These are phyloP conservation scores for Cyberlindnera nakhonratchasimensis DNA, from an alignment of 805 yeast species.

Conservation along the genomic window DNA sequence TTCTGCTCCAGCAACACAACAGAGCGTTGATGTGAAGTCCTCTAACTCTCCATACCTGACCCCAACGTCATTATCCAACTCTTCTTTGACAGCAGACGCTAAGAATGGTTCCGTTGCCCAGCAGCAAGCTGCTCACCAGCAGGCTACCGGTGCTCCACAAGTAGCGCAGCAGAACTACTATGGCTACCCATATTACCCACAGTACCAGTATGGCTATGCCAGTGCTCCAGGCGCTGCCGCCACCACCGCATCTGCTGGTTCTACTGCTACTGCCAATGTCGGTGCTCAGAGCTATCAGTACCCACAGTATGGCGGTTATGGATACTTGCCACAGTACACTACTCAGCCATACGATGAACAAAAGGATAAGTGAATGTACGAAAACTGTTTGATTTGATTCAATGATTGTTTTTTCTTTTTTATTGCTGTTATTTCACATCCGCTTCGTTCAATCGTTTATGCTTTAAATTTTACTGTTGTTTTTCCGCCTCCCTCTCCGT, in stretches of 20 bases:
- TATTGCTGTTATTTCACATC: not conserved
- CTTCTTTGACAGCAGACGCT: constrained; percentile 13
- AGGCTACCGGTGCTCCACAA: constrained; percentile 4
- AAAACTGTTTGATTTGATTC: not conserved
- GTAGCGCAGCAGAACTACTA: constrained; percentile 15
- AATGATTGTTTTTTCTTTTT: not conserved
- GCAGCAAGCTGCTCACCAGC: constrained; percentile 11
- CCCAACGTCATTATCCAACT: constrained; percentile 23
- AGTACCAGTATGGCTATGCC: constrained; percentile 18
- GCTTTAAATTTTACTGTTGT: not conserved
- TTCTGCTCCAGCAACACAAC: constrained; percentile 4
- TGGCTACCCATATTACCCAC: constrained; percentile 17
- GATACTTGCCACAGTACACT: constrained; percentile 27
- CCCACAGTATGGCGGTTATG: constrained; percentile 24
- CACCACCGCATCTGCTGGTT: constrained; percentile 8
- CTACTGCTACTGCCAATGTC: constrained; percentile 5
- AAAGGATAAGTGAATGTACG: constrained; percentile 19
- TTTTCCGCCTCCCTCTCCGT: not conserved
- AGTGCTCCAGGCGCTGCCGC: constrained; percentile 11
- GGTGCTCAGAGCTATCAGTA: constrained; percentile 21
- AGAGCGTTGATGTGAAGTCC: constrained; percentile 5
- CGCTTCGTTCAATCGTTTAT: too few species aligned
- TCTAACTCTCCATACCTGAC: constrained; percentile 25
- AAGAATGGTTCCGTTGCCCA: constrained; percentile 3
- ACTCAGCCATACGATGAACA: constrained; percentile 25